Base-by-base conservation (phyloP, 441 rosid genomes). In the Adansonia madagascariensis region DNA sequence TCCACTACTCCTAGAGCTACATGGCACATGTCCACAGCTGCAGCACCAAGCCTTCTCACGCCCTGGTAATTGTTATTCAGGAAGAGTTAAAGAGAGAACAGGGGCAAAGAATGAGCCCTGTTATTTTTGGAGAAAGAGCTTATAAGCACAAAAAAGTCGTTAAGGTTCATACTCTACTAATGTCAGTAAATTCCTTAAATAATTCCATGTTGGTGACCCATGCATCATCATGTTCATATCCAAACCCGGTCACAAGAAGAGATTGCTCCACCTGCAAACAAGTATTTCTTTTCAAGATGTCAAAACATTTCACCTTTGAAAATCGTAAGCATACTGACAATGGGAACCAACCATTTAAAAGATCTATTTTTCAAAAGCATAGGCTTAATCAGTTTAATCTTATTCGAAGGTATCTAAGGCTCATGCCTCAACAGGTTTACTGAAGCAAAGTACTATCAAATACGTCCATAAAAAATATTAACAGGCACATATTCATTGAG, bases 21-120 rank as follows among this genome's bases (percentile, higher is more conserved):
- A 77, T 95, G 99, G 82, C 99, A 93, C 99, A 95, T 95, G 81
- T 95, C 99, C 68, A 93, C 99, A 4, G 99, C 94, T 60, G 99
- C 99, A 85, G 99, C 98, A 50, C 99, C 99, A 3, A 95, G 96
- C 75, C 99, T 93, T 79, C 99, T 85, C 46, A 95, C 99, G 70
- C 98, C 99, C 97, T 92, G 71, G 76, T 80, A 56, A 56, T 65
- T 60, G 67, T 12, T 76, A 68, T 15, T 68, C 17, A 76, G 35
- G 41, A 72, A 64, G 55, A 75, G 64, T 68, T 57, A 31, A 75
- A 47, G 71, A 77, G 47, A 50, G 61, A 12, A 61, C 31, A 27
- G 44, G 39, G 20, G 20, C 17, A 49, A 71, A 71, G 57, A n/a
- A 75, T 53, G 46, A 12, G 49, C 35, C 67, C 9, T 15, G 57